Evolutionary conservation across 2,329 filamentous ascomycete species (phyloP), one percentile per base, ranked within the genome.

Genomic region (Pestalotiopsis fici): DNA sequence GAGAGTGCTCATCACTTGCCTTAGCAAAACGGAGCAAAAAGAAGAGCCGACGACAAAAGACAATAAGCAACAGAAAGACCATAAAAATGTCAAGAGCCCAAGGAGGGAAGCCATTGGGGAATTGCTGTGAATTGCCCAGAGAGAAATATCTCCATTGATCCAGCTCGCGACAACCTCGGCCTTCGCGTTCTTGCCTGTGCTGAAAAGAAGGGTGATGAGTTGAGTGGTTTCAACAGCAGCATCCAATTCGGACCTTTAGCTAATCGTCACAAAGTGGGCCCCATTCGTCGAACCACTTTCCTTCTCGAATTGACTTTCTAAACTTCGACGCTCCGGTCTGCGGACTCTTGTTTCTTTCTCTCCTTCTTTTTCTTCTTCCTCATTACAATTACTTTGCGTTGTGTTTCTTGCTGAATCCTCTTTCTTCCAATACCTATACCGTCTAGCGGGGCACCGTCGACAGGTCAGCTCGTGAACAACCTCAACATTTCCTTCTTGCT

Each of bases 251-350:
- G 63, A 37, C 50, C 63, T 23, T 65, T 65, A 65, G 63, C 50
- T 65, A 57, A 65, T 27, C 54, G 54, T 43, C 37, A 39, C n/a
- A 9, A 21, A n/a, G 50, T 57, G 63, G 54, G 27, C 18, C 63
- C 54, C 28, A 15, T 23, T 60, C 23, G n/a, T 65, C 63, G 63
- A 27, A 65, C 63, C 63, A 65, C 63, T 59, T 64, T 37, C 11
- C 27, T 47, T 13, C 4, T 50, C 35, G 50, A 57, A 57, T 65
- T 59, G 35, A 39, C 28, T 59, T 59, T 65, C 63, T n/a, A 21
- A 39, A 35, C 21, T 55, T 43, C 28, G 7, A 59, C 13, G 43
- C 27, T 54, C 62, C 50, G 13, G 18, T 55, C 25, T 55, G n/a
- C 39, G 15, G 31, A 31, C 27, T 57, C 25, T 21, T 65, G 25